phyloP scores from a whole-genome alignment of 1,284 basidiomycete species.

The Heterobasidion occidentale region DNA sequence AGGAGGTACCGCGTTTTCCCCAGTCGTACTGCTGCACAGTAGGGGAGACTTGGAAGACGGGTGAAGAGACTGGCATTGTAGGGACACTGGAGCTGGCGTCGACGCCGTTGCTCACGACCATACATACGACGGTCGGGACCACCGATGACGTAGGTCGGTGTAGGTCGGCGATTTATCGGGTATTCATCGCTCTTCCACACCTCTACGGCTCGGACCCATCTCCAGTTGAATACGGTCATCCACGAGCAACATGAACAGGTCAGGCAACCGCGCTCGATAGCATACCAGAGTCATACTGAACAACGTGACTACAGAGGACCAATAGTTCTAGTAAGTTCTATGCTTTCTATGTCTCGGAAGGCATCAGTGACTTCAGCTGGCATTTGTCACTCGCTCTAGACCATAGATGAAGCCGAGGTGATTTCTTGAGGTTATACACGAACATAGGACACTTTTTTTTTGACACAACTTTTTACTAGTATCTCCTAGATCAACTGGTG shows the following conservation, averaged over 20 bases:
- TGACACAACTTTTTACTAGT: constrained; percentile 15
- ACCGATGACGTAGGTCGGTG: too few species aligned
- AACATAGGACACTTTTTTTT: background rate
- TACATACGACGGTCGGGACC: background rate
- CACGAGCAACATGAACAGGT: background rate
- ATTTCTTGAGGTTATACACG: background rate
- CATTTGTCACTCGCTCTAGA: constrained; percentile 16
- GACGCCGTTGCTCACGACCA: background rate
- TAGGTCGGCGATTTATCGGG: too few species aligned
- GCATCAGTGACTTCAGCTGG: background rate
- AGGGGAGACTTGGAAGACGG: constrained; percentile 63
- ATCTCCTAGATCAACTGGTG: constrained; percentile 33
- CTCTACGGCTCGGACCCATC: too few species aligned
- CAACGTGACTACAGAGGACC: constrained; percentile 7
- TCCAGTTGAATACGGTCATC: background rate
- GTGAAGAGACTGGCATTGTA: constrained; percentile 1
- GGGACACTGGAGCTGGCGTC: background rate
- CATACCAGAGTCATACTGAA: too few species aligned
- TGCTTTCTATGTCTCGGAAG: too few species aligned
- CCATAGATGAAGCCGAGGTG: constrained; percentile 37
- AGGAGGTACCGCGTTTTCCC: constrained; percentile 56
- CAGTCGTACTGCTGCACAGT: constrained; percentile 71
- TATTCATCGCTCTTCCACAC: too few species aligned
- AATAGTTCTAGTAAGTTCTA: constrained; percentile 9
- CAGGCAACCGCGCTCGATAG: background rate